A percentile compares a stretch with the other conserved stretches of the same genome.
Conservation (phyloP, 2,329 filamentous ascomycete genomes). For the Pseudofabraea citricarpa region DNA sequence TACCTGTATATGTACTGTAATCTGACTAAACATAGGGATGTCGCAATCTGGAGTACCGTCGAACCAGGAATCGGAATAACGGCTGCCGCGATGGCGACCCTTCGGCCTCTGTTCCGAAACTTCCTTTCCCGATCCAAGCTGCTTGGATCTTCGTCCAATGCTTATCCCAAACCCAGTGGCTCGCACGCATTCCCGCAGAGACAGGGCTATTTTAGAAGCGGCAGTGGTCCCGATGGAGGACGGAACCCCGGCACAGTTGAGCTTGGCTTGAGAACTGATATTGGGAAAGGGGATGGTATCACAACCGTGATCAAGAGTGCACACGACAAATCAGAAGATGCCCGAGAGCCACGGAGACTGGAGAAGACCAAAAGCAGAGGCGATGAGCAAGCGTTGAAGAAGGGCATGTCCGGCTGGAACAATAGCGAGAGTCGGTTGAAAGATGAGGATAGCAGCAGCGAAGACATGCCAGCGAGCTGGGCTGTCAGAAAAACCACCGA, state of each 20-base stretch:
- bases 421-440: conserved; percentile 3
- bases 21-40: conserved; percentile 6
- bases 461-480: neutral
- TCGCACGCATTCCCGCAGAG: neutral
- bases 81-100: conserved; percentile 17
- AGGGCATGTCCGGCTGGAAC: conserved; percentile 2
- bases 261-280: conserved; percentile 10
- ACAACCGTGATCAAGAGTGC: conserved; percentile 10
- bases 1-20: too few species aligned
- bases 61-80: conserved; percentile 21
- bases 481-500: conserved; percentile 10
- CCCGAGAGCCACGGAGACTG: neutral
- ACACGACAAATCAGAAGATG: conserved; percentile 1
- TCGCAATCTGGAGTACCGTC: conserved; percentile 19
- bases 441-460: conserved; percentile 12
- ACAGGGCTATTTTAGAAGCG: conserved; percentile 7
- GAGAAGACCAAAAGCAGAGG: conserved; percentile 3
- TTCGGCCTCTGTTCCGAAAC: conserved; percentile 19
- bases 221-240: neutral
- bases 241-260: neutral
- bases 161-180: neutral
- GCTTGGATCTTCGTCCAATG: conserved; percentile 6
- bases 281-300: conserved; percentile 6
- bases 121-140: conserved; percentile 14
- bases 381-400: neutral